Evolutionary conservation across 225 moss, liverwort and hornwort genomes (phyloP).

Genomic region (Neckera pumila): DNA sequence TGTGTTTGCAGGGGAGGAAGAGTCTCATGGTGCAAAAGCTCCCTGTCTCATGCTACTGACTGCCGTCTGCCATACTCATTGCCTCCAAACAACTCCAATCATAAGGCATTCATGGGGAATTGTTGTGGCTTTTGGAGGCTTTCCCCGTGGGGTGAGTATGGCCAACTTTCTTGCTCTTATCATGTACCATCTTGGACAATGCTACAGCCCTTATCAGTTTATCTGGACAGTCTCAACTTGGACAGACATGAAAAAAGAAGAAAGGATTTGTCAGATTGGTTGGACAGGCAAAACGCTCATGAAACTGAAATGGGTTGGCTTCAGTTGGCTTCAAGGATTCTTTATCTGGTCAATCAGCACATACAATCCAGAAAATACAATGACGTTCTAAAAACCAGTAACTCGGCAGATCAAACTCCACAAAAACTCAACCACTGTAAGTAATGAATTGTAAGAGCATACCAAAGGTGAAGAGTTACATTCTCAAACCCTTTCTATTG

Average conservation of each 20-base stretch:
- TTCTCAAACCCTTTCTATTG: neutral
- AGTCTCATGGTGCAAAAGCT: neutral
- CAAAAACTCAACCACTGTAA: neutral
- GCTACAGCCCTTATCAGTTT: constrained; percentile 5
- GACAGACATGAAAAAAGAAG: neutral
- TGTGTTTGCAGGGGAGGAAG: neutral
- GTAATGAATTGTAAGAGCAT: neutral
- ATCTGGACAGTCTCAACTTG: neutral
- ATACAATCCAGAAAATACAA: neutral
- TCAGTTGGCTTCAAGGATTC: neutral
- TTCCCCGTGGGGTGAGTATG: neutral
- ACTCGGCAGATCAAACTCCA: neutral
- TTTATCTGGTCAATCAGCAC: neutral
- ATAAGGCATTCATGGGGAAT: neutral
- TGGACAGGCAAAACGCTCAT: neutral
- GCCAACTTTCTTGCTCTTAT: constrained; percentile 6
- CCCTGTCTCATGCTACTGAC: neutral
- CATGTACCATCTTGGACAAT: neutral
- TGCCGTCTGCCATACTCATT: neutral
- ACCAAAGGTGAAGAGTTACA: neutral
- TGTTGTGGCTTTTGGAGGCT: neutral
- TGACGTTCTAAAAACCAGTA: neutral
- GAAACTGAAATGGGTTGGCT: too few relatives aligned
- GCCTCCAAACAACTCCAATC: neutral
- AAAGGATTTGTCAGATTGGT: neutral